Conservation (phyloP, 202 grass and related monocot species). For the Bolboschoenoplectus hybrid region DNA sequence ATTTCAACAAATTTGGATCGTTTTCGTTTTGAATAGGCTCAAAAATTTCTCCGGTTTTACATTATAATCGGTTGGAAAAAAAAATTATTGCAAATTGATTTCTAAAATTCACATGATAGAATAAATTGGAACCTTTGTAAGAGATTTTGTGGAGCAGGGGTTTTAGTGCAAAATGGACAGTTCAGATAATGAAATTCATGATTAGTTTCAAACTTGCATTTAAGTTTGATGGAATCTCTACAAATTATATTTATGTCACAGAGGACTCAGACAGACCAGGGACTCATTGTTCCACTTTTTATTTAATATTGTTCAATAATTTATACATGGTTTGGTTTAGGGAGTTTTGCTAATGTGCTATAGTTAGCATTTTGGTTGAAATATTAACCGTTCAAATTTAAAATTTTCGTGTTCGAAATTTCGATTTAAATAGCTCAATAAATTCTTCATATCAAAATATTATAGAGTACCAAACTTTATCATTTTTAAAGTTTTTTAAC, state of each 20-base stretch:
- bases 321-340: background rate
- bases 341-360: no score
- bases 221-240: background rate
- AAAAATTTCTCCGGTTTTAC: background rate
- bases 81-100: background rate
- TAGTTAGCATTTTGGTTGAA: no score
- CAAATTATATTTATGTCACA: background rate
- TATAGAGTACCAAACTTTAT: no score
- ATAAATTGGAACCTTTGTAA: no score
- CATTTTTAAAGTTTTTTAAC: no score
- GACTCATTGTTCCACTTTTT: background rate
- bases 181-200: background rate
- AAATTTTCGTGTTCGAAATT: no score
- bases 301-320: background rate
- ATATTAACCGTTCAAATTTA: no score
- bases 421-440: no score
- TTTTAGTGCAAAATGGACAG: background rate
- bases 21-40: background rate
- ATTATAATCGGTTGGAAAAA: background rate
- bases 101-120: background rate
- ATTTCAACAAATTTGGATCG: background rate
- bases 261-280: background rate
- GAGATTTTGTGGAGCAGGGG: no score
- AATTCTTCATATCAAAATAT: no score
- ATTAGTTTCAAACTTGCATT: background rate